phyloP scores from a whole-genome alignment of 768 basidiomycete species.

The Omphalotus guepiniiformis region DNA sequence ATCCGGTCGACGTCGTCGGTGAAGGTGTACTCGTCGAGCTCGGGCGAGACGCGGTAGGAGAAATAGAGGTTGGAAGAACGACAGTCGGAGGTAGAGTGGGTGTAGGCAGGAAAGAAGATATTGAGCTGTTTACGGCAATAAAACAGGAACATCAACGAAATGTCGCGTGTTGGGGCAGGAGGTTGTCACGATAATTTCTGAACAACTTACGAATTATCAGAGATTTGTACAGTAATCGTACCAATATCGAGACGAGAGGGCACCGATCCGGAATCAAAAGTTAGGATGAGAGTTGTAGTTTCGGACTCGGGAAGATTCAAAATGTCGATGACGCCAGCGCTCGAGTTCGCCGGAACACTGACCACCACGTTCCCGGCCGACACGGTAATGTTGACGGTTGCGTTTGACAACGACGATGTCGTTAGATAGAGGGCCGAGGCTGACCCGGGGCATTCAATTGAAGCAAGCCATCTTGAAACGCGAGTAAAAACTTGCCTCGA shows the following conservation, averaged over 20 bases:
- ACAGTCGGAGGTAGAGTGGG: constrained; percentile 7
- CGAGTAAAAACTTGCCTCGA: constrained; percentile 34
- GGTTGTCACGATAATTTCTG: neutral
- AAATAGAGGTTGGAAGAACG: constrained; percentile 3
- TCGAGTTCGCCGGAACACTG: constrained; percentile 36
- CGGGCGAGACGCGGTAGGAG: neutral
- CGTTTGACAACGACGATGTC: constrained; percentile 43
- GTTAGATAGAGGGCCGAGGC: constrained; percentile 42
- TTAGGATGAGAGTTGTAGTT: constrained; percentile 39
- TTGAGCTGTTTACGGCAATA: neutral
- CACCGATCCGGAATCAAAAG: constrained; percentile 25
- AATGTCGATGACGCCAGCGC: constrained; percentile 32
- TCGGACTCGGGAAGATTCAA: constrained; percentile 35
- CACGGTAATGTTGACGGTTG: constrained; percentile 48
- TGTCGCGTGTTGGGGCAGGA: neutral
- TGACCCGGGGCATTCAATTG: constrained; percentile 14
- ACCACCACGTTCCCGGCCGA: constrained; percentile 33
- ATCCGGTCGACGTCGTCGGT: neutral
- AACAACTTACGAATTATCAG: constrained; percentile 31
- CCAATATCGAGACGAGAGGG: constrained; percentile 34
- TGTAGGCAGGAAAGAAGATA: constrained; percentile 4
- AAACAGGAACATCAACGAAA: neutral
- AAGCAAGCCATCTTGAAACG: neutral
- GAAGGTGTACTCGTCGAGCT: neutral
- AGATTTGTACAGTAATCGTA: constrained; percentile 32